These are phyloP conservation scores for Sporothrix schenckii DNA, from an alignment of 2,329 filamentous ascomycete species.

Conservation along the genomic window DNA sequence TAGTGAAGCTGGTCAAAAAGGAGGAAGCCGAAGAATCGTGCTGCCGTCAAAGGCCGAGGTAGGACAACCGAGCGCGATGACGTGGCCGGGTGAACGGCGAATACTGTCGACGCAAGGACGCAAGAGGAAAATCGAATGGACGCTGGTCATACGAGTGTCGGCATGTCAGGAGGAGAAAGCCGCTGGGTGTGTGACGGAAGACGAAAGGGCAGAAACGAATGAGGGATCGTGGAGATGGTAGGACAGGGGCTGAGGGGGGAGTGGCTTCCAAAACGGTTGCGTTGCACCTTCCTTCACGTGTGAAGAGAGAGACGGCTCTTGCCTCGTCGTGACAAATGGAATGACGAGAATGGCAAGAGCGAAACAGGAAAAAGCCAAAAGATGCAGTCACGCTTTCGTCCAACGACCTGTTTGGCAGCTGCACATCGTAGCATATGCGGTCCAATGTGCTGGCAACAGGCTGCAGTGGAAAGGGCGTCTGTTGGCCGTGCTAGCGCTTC, in stretches of 20 bases:
- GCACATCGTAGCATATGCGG: no score
- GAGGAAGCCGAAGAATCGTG: slow-evolving; percentile 5
- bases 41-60: not conserved
- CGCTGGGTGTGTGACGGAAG: not conserved
- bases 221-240: not conserved
- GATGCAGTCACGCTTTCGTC: slow-evolving; percentile 21
- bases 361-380: not conserved
- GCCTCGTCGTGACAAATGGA: slow-evolving; percentile 16
- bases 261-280: no score
- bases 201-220: slow-evolving; percentile 11
- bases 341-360: not conserved
- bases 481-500: no score
- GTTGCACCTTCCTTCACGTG: slow-evolving; percentile 19
- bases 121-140: not conserved
- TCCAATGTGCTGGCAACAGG: not conserved
- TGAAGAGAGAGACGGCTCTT: not conserved
- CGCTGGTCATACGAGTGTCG: no score
- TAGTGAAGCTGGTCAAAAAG: slow-evolving; percentile 3
- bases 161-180: not conserved
- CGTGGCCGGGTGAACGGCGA: not conserved
- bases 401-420: not conserved
- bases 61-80: not conserved
- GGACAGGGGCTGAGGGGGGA: not conserved
- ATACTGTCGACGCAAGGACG: not conserved
- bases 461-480: not conserved